Conservation (phyloP, 2,329 filamentous ascomycete species). For the Ophiostoma perfectum region DNA sequence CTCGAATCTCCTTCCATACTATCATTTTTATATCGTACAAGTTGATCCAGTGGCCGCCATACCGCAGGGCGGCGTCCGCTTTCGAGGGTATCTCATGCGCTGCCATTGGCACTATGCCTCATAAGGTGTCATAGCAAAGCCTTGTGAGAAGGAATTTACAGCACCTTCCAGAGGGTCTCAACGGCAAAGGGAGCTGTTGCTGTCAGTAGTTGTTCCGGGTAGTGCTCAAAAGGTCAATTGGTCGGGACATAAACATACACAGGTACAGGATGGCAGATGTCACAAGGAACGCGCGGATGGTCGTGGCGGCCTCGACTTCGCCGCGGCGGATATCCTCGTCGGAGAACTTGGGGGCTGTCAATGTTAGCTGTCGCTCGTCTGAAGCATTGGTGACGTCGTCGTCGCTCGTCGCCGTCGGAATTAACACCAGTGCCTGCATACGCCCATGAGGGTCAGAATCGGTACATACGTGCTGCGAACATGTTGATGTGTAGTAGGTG, state of each 20-base stretch:
- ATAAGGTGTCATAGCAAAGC: neutral
- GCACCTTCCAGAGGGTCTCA: slow-evolving; percentile 40
- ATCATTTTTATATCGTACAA: neutral
- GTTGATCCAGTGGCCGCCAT: neutral
- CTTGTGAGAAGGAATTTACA: slow-evolving; percentile 27
- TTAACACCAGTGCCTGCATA: too few relatives aligned
- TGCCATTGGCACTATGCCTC: neutral
- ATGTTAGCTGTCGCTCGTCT: neutral
- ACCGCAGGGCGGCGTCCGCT: too few relatives aligned
- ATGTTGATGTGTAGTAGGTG: slow-evolving; percentile 38
- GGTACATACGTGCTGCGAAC: slow-evolving; percentile 57
- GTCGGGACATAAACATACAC: slow-evolving; percentile 51
- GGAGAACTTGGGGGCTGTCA: slow-evolving; percentile 52
- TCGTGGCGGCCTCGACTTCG: slow-evolving; percentile 62
- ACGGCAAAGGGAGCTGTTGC: slow-evolving; percentile 52
- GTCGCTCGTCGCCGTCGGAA: neutral
- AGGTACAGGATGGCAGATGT: slow-evolving; percentile 67
- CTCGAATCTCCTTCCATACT: neutral
- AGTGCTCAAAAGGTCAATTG: neutral
- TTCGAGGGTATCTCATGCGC: too few relatives aligned
- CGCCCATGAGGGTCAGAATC: too few relatives aligned
- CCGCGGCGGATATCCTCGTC: slow-evolving; percentile 64
- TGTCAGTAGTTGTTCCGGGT: slow-evolving; percentile 7
- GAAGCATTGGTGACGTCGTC: neutral
- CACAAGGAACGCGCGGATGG: slow-evolving; percentile 61